phyloP scores from a whole-genome alignment of 331 rosid species.

The Pyracantha coccinea region DNA sequence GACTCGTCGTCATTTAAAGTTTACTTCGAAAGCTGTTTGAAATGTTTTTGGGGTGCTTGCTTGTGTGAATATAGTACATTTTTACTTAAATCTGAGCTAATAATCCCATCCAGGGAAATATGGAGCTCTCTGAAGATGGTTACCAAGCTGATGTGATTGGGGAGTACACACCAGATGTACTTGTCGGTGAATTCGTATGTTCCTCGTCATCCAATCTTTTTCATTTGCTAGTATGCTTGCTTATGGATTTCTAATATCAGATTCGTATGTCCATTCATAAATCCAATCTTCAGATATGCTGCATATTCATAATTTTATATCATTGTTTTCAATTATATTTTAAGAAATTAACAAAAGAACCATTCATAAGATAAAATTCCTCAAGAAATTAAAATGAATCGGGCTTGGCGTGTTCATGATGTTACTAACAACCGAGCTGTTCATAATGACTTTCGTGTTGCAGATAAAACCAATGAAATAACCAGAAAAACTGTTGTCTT shows the following conservation, averaged over 20 bases:
- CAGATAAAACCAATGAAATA: neutral
- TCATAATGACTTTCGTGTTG: neutral
- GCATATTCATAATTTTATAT: neutral
- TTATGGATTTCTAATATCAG: neutral
- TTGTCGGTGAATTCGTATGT: constrained; percentile 85
- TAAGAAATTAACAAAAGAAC: neutral
- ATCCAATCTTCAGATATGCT: neutral
- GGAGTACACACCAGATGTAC: constrained; percentile 90
- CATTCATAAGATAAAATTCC: neutral
- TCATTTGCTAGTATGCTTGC: neutral
- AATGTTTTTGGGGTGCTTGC: neutral
- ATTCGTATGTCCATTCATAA: neutral
- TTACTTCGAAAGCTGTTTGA: neutral
- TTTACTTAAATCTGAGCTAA: constrained; percentile 5
- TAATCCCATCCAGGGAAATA: constrained; percentile 56
- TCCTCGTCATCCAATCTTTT: neutral
- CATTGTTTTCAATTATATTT: constrained; percentile 1
- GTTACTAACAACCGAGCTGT: neutral
- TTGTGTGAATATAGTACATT: neutral
- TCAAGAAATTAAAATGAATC: neutral
- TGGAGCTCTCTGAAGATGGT: constrained; percentile 75
- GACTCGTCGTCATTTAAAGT: neutral
- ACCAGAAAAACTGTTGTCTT: neutral
- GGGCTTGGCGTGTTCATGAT: neutral
- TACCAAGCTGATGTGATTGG: constrained; percentile 82